Evolutionary conservation across 805 yeast genomes (phyloP), one percentile per base, ranked within the genome.

Genomic region (Ogataea wickerhamii): DNA sequence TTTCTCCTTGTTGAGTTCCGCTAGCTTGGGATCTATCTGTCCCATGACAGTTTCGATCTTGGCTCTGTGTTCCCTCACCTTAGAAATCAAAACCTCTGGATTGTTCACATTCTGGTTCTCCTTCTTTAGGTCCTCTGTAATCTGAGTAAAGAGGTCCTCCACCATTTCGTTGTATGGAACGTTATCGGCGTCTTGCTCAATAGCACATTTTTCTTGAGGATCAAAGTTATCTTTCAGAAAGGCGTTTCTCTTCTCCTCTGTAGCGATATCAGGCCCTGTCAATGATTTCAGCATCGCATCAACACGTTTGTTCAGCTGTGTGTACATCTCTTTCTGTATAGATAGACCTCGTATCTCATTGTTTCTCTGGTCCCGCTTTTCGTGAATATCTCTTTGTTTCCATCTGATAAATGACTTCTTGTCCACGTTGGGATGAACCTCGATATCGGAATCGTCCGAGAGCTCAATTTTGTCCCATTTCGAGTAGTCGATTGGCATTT

Each of bases 341-440:
- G 81, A 79, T 34, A 89, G 70, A 22, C 84, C 78, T 45, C 75
- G 77, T 56, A 88, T 84, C 52, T 91, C 89, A 30, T 76, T 74
- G 53, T 83, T 82, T 55, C 95, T 69, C 57, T 86, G 86, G 28
- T 71, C 74, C 45, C 99, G 79, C 63, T 88, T 83, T 57, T 91
- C 96, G 59, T 93, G 98, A 48, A 93, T 93, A 51, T 89, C 96
- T 55, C 95, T 83, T 65, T 93, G 99, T 58, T 87, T 91, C 98
- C 98, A 91, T 43, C 80, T 77, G 52, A 93, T 87, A 50, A 93
- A 91, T 1, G 98, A 89, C 27, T 68, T 69, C 59, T 93, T 93
- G 61, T 93, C 99, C 22, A 93, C 98, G 57, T 93, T 93, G 43
- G 98, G 99, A 59, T 93, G 99, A 12, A 91, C 98, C 56, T 93